A percentile compares a stretch with the other conserved stretches of the same genome.
These are phyloP conservation scores for Pseudogymnoascus sp. DNA, from an alignment of 2,329 filamentous ascomycete species.

Conservation along the genomic window DNA sequence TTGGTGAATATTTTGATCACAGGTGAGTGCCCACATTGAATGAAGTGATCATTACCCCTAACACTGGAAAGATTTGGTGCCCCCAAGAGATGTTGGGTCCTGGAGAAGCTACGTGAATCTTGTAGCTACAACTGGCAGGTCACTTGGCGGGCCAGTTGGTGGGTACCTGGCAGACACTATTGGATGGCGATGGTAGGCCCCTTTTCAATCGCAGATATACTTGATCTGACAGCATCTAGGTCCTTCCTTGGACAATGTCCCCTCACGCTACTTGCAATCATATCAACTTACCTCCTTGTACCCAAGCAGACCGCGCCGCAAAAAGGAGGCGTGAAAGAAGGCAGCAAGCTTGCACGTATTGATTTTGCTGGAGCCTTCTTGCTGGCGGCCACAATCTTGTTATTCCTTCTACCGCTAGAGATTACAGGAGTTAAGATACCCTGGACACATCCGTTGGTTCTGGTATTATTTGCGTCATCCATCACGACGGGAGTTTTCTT, in stretches of 20 bases:
- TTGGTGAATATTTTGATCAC: conserved; percentile 46
- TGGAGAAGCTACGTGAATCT: conserved; percentile 50
- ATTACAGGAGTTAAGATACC: conserved; percentile 38
- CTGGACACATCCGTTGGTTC: conserved; percentile 32
- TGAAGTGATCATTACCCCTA: neutral
- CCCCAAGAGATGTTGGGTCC: conserved; percentile 43
- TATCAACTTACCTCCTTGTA: conserved; percentile 13
- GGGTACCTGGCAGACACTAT: conserved; percentile 52
- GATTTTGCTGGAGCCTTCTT: conserved; percentile 51
- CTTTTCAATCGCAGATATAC: neutral
- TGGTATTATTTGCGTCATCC: conserved; percentile 27
- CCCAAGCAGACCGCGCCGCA: conserved; percentile 12
- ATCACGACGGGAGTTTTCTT: conserved; percentile 23
- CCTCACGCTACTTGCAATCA: conserved; percentile 10
- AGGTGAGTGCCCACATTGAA: conserved; percentile 27
- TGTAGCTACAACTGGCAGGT: conserved; percentile 43
- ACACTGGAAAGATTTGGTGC: conserved; percentile 38
- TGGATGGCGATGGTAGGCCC: conserved; percentile 52
- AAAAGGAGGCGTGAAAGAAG: conserved; percentile 11
- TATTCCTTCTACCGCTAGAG: conserved; percentile 40
- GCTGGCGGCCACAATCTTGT: conserved; percentile 36
- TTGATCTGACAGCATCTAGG: neutral
- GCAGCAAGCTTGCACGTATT: conserved; percentile 40
- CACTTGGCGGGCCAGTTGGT: conserved; percentile 48
- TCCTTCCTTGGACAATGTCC: neutral